Evolutionary conservation across 2,329 filamentous ascomycete species (phyloP).

Genomic region (Cryphonectria carpinicola): DNA sequence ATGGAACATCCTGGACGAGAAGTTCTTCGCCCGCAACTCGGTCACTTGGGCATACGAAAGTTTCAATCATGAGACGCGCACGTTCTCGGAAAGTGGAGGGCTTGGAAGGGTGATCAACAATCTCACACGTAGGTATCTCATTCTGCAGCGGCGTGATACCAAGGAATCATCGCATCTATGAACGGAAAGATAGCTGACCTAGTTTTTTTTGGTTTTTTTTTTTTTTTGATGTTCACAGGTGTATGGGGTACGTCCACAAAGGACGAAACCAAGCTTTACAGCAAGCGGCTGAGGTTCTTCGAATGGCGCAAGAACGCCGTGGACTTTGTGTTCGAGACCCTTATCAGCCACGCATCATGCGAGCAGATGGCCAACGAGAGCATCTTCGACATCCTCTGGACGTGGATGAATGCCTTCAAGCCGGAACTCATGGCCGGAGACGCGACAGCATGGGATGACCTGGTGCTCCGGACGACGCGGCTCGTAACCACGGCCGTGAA

Average conservation of each 20-base stretch:
- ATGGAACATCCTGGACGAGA: slow-evolving; percentile 11
- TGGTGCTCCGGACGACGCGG: neutral
- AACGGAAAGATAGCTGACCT: neutral
- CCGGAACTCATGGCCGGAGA: neutral
- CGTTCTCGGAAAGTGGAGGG: neutral
- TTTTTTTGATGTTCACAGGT: neutral
- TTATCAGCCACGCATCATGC: slow-evolving; percentile 5
- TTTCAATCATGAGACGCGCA: neutral
- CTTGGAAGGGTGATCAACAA: neutral
- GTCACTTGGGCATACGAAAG: slow-evolving; percentile 13
- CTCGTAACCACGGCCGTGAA: slow-evolving; percentile 1
- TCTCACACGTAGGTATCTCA: slow-evolving; percentile 4
- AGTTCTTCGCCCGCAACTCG: slow-evolving; percentile 5
- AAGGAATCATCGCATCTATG: neutral
- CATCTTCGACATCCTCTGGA: slow-evolving; percentile 10
- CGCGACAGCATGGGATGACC: slow-evolving; percentile 2
- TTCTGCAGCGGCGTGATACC: neutral
- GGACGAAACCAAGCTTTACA: neutral
- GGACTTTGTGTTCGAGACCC: slow-evolving; percentile 6
- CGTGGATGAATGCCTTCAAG: neutral
- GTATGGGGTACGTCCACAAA: neutral
- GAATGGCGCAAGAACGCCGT: slow-evolving; percentile 16
- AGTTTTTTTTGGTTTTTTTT: no score
- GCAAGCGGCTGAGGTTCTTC: slow-evolving; percentile 9
- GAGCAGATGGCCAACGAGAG: slow-evolving; percentile 3